Conservation (phyloP, 345 rosid genomes). For the Kernera saxatilis region DNA sequence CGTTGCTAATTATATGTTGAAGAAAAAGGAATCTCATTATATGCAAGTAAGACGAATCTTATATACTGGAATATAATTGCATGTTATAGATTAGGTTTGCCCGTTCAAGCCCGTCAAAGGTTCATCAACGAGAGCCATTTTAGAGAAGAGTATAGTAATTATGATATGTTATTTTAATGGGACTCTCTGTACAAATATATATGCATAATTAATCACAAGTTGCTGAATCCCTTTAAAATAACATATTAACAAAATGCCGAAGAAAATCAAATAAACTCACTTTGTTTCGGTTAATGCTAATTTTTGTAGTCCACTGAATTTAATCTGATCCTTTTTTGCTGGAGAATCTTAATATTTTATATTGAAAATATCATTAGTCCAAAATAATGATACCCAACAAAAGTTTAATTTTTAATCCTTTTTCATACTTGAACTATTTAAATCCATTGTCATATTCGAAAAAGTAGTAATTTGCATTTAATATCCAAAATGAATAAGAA, state of each 20-base stretch:
- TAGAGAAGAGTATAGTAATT: neutral
- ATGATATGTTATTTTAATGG: neutral
- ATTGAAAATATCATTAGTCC: too few species aligned
- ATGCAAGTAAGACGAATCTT: slow-evolving; percentile 2
- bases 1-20: neutral
- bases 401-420: neutral
- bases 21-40: slow-evolving; percentile 3
- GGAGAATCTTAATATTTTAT: neutral
- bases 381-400: neutral
- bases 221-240: neutral
- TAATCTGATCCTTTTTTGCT: neutral
- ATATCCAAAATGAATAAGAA: too few species aligned
- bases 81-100: neutral
- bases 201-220: neutral
- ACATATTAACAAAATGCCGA: neutral
- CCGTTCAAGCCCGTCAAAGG: slow-evolving; percentile 14
- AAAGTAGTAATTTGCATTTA: too few species aligned
- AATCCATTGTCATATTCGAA: too few species aligned
- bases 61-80: slow-evolving; percentile 1
- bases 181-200: neutral
- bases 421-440: neutral
- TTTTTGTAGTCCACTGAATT: neutral
- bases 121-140: slow-evolving; percentile 15
- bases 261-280: neutral
- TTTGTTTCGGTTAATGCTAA: neutral